Evolutionary conservation across 208 protist genomes (phyloP).

Genomic region (Leishmania major): DNA sequence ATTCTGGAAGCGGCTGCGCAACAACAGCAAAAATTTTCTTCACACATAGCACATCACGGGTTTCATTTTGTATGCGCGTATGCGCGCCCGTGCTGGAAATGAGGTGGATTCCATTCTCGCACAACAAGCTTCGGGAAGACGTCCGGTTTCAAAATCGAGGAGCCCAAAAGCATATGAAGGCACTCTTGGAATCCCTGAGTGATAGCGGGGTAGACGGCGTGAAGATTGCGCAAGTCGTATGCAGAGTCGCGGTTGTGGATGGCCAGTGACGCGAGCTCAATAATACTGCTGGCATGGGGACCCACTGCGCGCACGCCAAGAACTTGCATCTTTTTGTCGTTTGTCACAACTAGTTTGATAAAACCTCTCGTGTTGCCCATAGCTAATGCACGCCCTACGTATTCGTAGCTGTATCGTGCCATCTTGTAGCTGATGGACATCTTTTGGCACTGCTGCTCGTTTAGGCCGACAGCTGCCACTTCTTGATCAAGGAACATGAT

Average conservation of each 20-base stretch:
- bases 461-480: constrained; percentile 85
- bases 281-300: constrained; percentile 87
- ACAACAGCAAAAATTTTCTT: not conserved
- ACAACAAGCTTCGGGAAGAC: constrained; percentile 83
- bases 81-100: constrained; percentile 72
- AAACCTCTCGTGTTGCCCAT: constrained; percentile 91
- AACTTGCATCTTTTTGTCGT: constrained; percentile 89
- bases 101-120: constrained; percentile 75
- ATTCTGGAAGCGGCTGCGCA: not conserved
- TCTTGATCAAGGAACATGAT: constrained; percentile 95
- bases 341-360: constrained; percentile 91
- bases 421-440: constrained; percentile 85
- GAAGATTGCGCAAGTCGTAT: constrained; percentile 72
- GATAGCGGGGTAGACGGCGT: constrained; percentile 82
- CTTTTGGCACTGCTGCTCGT: constrained; percentile 84
- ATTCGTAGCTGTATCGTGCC: constrained; percentile 89
- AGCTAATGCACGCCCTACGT: constrained; percentile 78
- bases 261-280: constrained; percentile 87
- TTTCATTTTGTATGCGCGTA: constrained; percentile 22
- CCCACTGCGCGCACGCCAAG: constrained; percentile 89
- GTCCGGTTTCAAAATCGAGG: constrained; percentile 87
- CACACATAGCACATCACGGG: not conserved
- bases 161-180: constrained; percentile 87
- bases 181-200: constrained; percentile 92
- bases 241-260: constrained; percentile 87